These are phyloP conservation scores for Nicotiana benthamiana DNA, from an alignment of 257 asterid species.

Conservation along the genomic window DNA sequence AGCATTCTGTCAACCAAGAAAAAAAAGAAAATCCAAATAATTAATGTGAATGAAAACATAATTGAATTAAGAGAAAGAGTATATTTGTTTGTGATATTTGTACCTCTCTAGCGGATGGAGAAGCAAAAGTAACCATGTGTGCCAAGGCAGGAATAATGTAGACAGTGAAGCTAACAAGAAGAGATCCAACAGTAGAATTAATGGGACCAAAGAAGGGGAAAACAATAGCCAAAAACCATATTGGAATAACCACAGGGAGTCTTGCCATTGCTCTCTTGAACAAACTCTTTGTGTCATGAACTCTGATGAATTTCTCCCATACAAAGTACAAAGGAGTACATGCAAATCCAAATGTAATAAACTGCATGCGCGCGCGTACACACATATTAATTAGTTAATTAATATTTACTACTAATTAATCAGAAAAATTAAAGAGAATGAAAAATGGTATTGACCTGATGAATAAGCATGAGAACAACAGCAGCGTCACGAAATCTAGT, in stretches of 20 bases:
- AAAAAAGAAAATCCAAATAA: not conserved
- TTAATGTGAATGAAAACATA: no score
- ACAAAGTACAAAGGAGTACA: slow-evolving; percentile 80
- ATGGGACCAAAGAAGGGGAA: slow-evolving; percentile 86
- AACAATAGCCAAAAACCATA: slow-evolving; percentile 74
- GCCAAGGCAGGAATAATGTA: slow-evolving; percentile 87
- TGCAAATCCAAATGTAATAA: slow-evolving; percentile 82
- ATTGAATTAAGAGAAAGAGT: not conserved
- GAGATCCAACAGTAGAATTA: slow-evolving; percentile 80
- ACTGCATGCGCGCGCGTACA: slow-evolving; percentile 23
- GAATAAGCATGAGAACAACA: slow-evolving; percentile 83
- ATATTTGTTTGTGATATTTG: not conserved
- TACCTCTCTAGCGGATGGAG: slow-evolving; percentile 81
- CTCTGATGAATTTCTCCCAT: slow-evolving; percentile 72
- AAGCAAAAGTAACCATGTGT: slow-evolving; percentile 79
- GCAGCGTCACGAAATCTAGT: slow-evolving; percentile 69
- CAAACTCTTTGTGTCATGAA: slow-evolving; percentile 72
- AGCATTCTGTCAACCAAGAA: slow-evolving; percentile 40
- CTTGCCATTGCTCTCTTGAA: slow-evolving; percentile 62
- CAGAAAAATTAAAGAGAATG: not conserved
- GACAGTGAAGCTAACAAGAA: slow-evolving; percentile 85
- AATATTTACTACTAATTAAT: not conserved
- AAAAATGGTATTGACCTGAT: slow-evolving; percentile 37
- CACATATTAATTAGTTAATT: no score
- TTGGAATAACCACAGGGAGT: slow-evolving; percentile 70